Percentiles rank a stretch among this genome's conserved stretches.
phyloP scores from a whole-genome alignment of 306 rosid genomes.

The Vicia villosa region DNA sequence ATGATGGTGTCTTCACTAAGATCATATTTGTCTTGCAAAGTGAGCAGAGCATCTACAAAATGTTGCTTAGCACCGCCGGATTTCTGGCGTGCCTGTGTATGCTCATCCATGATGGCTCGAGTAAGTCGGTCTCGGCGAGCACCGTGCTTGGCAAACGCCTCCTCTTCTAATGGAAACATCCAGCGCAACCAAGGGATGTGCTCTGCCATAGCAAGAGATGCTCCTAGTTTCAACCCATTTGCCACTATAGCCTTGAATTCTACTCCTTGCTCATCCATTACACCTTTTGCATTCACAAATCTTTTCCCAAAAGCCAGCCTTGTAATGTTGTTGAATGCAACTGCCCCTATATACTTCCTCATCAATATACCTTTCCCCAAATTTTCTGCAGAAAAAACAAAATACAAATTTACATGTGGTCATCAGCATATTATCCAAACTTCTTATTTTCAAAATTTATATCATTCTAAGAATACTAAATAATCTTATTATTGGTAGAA shows the following conservation, averaged over 20 bases:
- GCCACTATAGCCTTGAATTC: conserved; percentile 71
- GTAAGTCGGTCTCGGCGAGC: conserved; percentile 78
- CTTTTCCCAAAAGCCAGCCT: conserved; percentile 88
- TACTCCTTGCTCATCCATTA: conserved; percentile 66
- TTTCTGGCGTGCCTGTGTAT: conserved; percentile 59
- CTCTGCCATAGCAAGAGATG: conserved; percentile 79
- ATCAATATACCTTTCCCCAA: conserved; percentile 53
- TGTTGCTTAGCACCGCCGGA: conserved; percentile 79
- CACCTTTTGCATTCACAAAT: conserved; percentile 70
- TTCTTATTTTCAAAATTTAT: conserved; percentile 4
- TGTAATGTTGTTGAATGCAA: conserved; percentile 93
- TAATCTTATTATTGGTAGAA: too few species aligned
- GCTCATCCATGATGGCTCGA: conserved; percentile 85
- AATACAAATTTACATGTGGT: not conserved
- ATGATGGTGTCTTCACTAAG: conserved; percentile 89
- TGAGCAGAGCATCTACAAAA: conserved; percentile 84
- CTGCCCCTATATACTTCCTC: conserved; percentile 70
- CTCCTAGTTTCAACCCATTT: conserved; percentile 81
- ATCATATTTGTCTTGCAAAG: conserved; percentile 76
- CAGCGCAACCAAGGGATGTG: conserved; percentile 87
- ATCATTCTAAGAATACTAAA: too few species aligned
- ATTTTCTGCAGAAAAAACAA: conserved; percentile 36
- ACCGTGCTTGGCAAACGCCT: conserved; percentile 75
- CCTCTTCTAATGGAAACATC: conserved; percentile 89
- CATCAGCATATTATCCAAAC: not conserved